These are phyloP conservation scores for Fusarium domesticum DNA, from an alignment of 2,329 filamentous ascomycete genomes.

Conservation along the genomic window DNA sequence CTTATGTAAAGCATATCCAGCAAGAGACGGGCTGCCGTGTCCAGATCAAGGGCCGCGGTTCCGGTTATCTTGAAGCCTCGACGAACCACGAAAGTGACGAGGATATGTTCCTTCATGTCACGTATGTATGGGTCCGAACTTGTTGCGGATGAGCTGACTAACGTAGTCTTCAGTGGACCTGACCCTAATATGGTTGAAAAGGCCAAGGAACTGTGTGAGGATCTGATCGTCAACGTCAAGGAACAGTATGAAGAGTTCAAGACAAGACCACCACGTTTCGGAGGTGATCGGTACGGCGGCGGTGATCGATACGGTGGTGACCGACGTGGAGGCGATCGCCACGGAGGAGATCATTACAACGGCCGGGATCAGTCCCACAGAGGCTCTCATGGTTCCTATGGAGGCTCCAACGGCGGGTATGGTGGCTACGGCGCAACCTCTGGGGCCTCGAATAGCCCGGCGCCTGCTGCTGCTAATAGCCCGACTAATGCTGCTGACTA, in stretches of 20 bases:
- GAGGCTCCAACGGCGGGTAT: conserved; percentile 26
- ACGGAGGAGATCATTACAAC: conserved; percentile 37
- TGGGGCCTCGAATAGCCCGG: conserved; percentile 37
- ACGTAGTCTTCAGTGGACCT: conserved; percentile 63
- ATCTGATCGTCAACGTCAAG: conserved; percentile 81
- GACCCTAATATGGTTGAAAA: conserved; percentile 81
- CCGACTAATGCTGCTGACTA: conserved; percentile 55
- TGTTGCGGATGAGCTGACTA: conserved; percentile 24
- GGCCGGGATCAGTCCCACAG: conserved; percentile 30
- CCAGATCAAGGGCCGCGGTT: conserved; percentile 95
- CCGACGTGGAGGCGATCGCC: conserved; percentile 17
- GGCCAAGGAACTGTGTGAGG: conserved; percentile 84
- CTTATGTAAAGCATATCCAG: conserved; percentile 98
- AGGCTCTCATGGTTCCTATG: conserved; percentile 25
- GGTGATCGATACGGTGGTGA: conserved; percentile 42
- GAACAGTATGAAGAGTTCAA: conserved; percentile 92
- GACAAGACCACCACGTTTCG: conserved; percentile 67
- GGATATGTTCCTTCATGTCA: conserved; percentile 93
- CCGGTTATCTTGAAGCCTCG: conserved; percentile 85
- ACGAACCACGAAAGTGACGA: conserved; percentile 93
- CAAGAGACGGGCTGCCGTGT: conserved; percentile 92
- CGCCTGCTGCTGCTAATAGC: conserved; percentile 29
- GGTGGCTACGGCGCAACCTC: conserved; percentile 31
- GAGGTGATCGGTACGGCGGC: conserved; percentile 44
- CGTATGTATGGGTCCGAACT: conserved; percentile 54